A percentile compares a stretch with the other conserved stretches of the same genome.
Evolutionary conservation across 2,329 filamentous ascomycete genomes (phyloP).

Genomic region (Dactylella cylindrospora): DNA sequence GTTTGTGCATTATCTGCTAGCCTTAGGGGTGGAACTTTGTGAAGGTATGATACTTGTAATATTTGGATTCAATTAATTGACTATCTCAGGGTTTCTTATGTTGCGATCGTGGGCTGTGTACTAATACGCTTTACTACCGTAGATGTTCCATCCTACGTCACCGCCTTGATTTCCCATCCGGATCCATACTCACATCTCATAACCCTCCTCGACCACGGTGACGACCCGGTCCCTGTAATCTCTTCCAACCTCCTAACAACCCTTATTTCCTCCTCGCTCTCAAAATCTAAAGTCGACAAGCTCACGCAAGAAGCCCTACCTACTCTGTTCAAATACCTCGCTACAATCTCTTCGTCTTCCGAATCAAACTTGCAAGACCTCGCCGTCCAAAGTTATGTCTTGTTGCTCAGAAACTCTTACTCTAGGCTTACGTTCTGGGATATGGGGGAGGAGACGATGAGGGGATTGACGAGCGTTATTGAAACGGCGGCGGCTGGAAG

Average conservation of each 20-base stretch:
- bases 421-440: constrained; percentile 86
- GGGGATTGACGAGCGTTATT: constrained; percentile 17
- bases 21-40: constrained; percentile 82
- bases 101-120: background rate
- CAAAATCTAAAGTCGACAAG: constrained; percentile 60
- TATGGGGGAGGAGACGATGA: constrained; percentile 74
- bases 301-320: constrained; percentile 68
- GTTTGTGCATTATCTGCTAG: constrained; percentile 92
- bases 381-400: constrained; percentile 86
- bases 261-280: constrained; percentile 68
- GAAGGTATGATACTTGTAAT: constrained; percentile 70
- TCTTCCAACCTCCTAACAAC: constrained; percentile 82
- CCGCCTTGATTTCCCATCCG: constrained; percentile 71
- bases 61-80: constrained; percentile 47
- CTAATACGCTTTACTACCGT: constrained; percentile 29
- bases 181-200: constrained; percentile 82
- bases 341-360: constrained; percentile 76
- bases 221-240: constrained; percentile 84
- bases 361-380: constrained; percentile 94
- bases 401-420: constrained; percentile 72
- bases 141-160: constrained; percentile 79
- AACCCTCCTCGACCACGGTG: constrained; percentile 77
- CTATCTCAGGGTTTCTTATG: background rate
- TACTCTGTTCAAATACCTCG: constrained; percentile 81
- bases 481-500: constrained; percentile 38